Base-by-base conservation (phyloP, 2,329 filamentous ascomycete species). In the Penicillium oxalicum region DNA sequence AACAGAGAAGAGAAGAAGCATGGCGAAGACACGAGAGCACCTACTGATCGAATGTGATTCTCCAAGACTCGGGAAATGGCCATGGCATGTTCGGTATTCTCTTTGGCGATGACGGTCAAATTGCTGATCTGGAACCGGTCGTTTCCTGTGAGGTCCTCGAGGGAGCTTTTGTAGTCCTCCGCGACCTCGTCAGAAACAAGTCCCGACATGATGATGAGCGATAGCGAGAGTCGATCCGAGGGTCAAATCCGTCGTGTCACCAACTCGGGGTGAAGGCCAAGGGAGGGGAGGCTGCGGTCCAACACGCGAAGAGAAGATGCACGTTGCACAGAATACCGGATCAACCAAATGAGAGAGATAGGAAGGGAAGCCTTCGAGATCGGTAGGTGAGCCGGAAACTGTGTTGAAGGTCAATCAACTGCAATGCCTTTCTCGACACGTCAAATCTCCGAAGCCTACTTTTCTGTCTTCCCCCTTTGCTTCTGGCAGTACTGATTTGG, bases 121-220 rank as follows among this genome's bases (percentile, higher is more conserved):
- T 94, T 97, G 77, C 87, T 91, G 70, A 98, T 98, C 73, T 97
- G 91, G 71, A 89, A 89, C 65, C 90, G 86, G 72, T 89, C 88
- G 74, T 96, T 96, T 67, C 84, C 81, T 57, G 87, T 88, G 63
- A 98, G 78, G 70, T 96, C 91, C 73, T 95, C 88, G 67, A 98
- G 77, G 47, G 91, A 93, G 65, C 89, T 87, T 68, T 87, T 88
- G 74, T 95, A 98, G 74, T 97, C 93, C 71, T 91, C 87, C 55
- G 91, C 91, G 61, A 98, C 88, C 73, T 95, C 90, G 68, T 88
- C 89, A 56, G 87, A 84, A 49, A 75, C 71, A 57, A 74, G 67
- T 57, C 76, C 76, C 57, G 77, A 75, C 82, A 86, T 86, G 74
- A 71, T 77, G 75, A 72, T 68, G 68, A 52, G 27, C 40, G 34